Evolutionary conservation across 1,284 basidiomycete species (phyloP), one percentile per base, ranked within the genome.

Genomic region (Schizophyllum commune): DNA sequence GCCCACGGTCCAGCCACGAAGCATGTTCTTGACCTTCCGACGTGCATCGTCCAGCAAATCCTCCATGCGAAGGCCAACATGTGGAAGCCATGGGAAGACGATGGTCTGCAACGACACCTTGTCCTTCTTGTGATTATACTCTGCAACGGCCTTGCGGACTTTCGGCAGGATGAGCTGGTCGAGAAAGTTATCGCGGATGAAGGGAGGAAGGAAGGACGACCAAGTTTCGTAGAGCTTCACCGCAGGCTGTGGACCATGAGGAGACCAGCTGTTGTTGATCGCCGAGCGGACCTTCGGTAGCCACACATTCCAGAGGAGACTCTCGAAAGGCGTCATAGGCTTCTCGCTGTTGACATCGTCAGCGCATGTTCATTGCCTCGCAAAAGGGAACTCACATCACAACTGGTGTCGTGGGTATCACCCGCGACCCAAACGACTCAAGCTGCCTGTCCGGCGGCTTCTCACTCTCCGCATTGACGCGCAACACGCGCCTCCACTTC

Each of bases 131-230:
- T 85, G 77, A 68, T 79, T 88, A 94, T 96, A 98, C 34, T 91
- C 85, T 4, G 85, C 80, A n/a, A 99, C 84, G 1, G 93, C 86
- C 59, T 87, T 85, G 53, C 86, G 83, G 1, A 99, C 82, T 73
- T 98, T 98, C 1, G 97, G 97, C 17, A 99, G 76, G 53, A 99
- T 82, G 32, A 99, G 86, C 73, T 99, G 97, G 69, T 98, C 94
- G 61, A 98, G 83, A 61, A 99, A 79, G 71, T 99, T 99, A 75
- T 99, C 96, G 55, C 84, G 84, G 64, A 99, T 88, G 74, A 98
- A 99, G 0, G 81, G 79, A 0, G 97, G 97, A 1, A 99, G 80
- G 59, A 97, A 84, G 0, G 84, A 80, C 1, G 86, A 84, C 97
- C 97, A 99, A 0, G 87, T 81, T 72, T 97, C 92, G 70, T 95